phyloP scores from a whole-genome alignment of 768 basidiomycete genomes.

The Sarcodon sp. region DNA sequence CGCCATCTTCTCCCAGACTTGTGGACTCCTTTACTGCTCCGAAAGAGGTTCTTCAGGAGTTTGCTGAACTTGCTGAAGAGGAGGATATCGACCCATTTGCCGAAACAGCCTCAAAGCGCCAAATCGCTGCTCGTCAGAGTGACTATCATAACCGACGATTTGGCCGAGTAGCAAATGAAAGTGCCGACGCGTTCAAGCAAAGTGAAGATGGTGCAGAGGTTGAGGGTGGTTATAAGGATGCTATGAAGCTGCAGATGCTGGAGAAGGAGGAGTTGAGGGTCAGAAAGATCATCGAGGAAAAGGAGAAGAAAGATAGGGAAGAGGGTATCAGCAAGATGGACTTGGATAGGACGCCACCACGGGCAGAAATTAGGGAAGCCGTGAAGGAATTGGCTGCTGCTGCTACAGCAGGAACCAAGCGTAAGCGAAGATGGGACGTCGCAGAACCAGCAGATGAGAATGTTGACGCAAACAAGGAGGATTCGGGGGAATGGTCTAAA shows the following conservation, averaged over 20 bases:
- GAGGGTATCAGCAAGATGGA: conserved; percentile 70
- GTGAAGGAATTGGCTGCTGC: conserved; percentile 51
- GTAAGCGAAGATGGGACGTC: conserved; percentile 78
- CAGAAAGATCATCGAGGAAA: conserved; percentile 75
- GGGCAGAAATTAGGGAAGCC: conserved; percentile 64
- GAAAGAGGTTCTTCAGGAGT: conserved; percentile 89
- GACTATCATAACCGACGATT: conserved; percentile 94
- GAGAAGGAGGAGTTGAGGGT: conserved; percentile 92
- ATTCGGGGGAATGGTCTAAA: conserved; percentile 62
- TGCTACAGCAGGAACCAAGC: conserved; percentile 54
- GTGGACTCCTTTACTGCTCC: conserved; percentile 89
- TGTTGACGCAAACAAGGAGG: conserved; percentile 43
- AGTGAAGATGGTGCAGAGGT: conserved; percentile 52
- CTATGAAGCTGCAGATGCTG: conserved; percentile 82
- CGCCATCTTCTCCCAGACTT: conserved; percentile 34
- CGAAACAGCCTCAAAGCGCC: conserved; percentile 85
- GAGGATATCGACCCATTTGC: conserved; percentile 88
- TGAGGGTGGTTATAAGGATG: conserved; percentile 91
- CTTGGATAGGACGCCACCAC: conserved; percentile 84
- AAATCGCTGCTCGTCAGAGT: conserved; percentile 86
- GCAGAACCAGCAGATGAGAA: conserved; percentile 48
- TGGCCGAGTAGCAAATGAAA: conserved; percentile 68
- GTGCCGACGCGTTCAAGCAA: conserved; percentile 66
- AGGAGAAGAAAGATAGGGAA: conserved; percentile 67
- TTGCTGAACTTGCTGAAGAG: conserved; percentile 86